Evolutionary conservation across 2,329 filamentous ascomycete species (phyloP).

Genomic region (Phoma herbarum): DNA sequence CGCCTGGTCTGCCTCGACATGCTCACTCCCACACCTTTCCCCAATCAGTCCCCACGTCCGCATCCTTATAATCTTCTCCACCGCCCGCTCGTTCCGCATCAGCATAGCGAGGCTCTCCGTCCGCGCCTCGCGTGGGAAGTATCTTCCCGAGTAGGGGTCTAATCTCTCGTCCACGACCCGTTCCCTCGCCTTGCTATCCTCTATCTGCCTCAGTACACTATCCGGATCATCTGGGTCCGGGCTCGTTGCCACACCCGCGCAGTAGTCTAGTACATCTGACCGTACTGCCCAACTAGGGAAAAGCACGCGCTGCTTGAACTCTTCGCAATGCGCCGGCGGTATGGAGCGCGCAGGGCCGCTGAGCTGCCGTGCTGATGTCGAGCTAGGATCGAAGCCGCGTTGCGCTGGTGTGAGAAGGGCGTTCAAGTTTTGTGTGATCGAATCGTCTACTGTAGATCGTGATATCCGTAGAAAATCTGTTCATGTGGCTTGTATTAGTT

Average conservation of each 20-base stretch:
- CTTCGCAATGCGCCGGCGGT: conserved; percentile 68
- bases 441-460: conserved; percentile 86
- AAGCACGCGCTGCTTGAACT: conserved; percentile 79
- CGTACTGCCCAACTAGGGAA: conserved; percentile 90
- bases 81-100: conserved; percentile 76
- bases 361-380: conserved; percentile 71
- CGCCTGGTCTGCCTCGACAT: conserved; percentile 54
- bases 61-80: conserved; percentile 80
- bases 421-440: conserved; percentile 92
- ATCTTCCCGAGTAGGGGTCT: conserved; percentile 89
- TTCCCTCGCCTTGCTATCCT: conserved; percentile 75
- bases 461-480: conserved; percentile 91
- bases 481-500: conserved; percentile 44
- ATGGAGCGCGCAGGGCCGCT: conserved; percentile 63
- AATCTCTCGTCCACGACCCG: conserved; percentile 84
- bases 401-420: conserved; percentile 79
- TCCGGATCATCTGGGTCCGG: conserved; percentile 90
- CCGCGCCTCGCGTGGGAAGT: conserved; percentile 79
- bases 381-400: conserved; percentile 78
- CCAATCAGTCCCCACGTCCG: conserved; percentile 82
- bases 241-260: conserved; percentile 83
- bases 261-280: conserved; percentile 87
- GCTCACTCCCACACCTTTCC: conserved; percentile 73
- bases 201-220: conserved; percentile 71
- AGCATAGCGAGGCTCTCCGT: conserved; percentile 80